Base-by-base conservation (phyloP, 495 filamentous ascomycete genomes). In the Aspergillus heteromorphus region DNA sequence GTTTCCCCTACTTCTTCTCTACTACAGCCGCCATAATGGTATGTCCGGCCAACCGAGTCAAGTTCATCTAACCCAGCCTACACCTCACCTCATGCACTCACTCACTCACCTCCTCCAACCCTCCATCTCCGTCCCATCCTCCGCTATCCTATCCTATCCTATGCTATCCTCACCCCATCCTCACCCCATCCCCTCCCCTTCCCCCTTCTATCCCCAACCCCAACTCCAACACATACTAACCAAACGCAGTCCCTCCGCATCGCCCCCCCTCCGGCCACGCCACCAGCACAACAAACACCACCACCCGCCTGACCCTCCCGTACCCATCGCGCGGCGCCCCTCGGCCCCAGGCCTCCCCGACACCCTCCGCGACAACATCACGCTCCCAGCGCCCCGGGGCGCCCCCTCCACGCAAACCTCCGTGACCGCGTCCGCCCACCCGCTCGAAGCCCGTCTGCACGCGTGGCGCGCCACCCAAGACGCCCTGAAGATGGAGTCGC, bases 311-410 rank as follows among this genome's bases (percentile, higher is more conserved):
- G 54, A 57, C 58, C 60, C 67, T 69, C 59, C 54, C 66, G 18
- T 64, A 67, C 45, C 67, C 72, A 51, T 79, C 77, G 53, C 78
- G 76, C 60, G 80, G 80, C 65, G 92, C 92, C 92, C 92, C 55
- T 95, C 90, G 17, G 92, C 90, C 51, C 90, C 90, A 1, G 91
- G 92, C 59, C 74, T 97, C 57, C 92, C 89, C 76, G 92, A 97
- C 75, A 91, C 86, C 16, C 87, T 97, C 55, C 90, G 92, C 68
- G 76, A 85, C 45, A 89, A 89, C 70, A 78, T 93, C 61, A 83
- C 81, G 40, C 74, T 75, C 29, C 64, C 78, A n/a, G 66, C 71
- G 13, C 65, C 69, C 51, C 61, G 69, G 49, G 73, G 78, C 65
- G 65, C 73, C 52, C 65, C 76, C 14, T 70, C 76, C 11, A 63